These are phyloP conservation scores for Aspergillus puulaauensis DNA, from an alignment of 2,329 filamentous ascomycete genomes.

Conservation along the genomic window DNA sequence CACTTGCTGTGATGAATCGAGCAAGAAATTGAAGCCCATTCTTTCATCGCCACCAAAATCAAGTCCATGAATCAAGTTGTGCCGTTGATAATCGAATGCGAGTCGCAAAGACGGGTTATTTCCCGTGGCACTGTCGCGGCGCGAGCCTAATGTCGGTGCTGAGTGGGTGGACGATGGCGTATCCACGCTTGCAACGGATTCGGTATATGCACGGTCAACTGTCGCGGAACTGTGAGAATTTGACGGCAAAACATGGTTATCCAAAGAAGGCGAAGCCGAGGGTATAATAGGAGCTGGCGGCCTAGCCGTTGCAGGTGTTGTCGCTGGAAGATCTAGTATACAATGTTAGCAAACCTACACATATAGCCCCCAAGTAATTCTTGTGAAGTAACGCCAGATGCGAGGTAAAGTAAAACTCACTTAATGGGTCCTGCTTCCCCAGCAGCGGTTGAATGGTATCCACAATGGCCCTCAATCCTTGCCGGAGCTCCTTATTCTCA, in stretches of 20 bases:
- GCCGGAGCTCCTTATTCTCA: constrained; percentile 77
- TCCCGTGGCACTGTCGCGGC: constrained; percentile 24
- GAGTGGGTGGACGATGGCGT: constrained; percentile 32
- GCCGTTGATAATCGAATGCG: constrained; percentile 44
- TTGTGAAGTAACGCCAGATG: not conserved
- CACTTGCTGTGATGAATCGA: constrained; percentile 60
- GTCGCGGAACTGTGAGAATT: constrained; percentile 16
- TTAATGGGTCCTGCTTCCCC: constrained; percentile 42
- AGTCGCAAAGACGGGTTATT: constrained; percentile 35
- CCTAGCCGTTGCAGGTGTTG: constrained; percentile 18
- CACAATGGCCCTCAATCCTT: constrained; percentile 65
- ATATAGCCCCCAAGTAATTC: not conserved
- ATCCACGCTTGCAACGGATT: constrained; percentile 29
- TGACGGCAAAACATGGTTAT: constrained; percentile 25
- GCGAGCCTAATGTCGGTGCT: constrained; percentile 22
- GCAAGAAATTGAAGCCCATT: constrained; percentile 70
- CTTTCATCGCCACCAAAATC: constrained; percentile 62
- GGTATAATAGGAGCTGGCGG: constrained; percentile 18
- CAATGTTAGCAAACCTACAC: not conserved
- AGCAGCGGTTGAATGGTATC: constrained; percentile 50
- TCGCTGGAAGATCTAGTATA: constrained; percentile 11
- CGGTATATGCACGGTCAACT: constrained; percentile 28
- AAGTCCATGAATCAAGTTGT: constrained; percentile 53
- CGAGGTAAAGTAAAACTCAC: constrained; percentile 28
- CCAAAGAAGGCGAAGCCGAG: constrained; percentile 26